Evolutionary conservation across 2,329 filamentous ascomycete species (phyloP).

Genomic region (Trichoderma sp.): DNA sequence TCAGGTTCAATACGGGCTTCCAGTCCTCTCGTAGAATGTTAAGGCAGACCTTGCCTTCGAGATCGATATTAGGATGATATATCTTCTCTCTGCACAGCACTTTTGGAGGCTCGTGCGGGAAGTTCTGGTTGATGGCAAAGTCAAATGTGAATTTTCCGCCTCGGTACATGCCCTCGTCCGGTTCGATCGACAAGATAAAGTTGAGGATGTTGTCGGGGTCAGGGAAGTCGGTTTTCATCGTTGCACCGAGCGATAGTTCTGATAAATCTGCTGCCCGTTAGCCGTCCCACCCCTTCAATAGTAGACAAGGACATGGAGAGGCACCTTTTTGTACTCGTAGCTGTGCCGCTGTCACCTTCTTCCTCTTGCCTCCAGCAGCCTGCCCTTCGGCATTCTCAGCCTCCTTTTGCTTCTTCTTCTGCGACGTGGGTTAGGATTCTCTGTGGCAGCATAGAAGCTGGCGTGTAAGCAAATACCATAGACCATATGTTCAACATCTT

Average conservation of each 20-base stretch:
- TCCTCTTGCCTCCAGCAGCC: conserved; percentile 78
- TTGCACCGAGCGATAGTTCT: conserved; percentile 72
- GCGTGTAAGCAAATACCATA: conserved; percentile 62
- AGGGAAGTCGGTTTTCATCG: conserved; percentile 78
- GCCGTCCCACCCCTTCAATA: not conserved
- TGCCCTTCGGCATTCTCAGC: conserved; percentile 77
- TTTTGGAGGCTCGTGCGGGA: conserved; percentile 95
- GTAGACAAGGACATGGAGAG: not conserved
- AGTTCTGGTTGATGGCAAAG: conserved; percentile 90
- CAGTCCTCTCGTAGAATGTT: conserved; percentile 98
- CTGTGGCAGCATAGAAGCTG: not conserved
- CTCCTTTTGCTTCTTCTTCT: conserved; percentile 97
- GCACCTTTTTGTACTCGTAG: conserved; percentile 92
- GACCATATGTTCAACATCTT: conserved; percentile 99
- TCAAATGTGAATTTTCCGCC: conserved; percentile 83
- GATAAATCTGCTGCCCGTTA: conserved; percentile 60
- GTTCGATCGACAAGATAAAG: conserved; percentile 77
- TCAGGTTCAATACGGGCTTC: conserved; percentile 97
- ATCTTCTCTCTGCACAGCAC: conserved; percentile 98
- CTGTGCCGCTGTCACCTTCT: conserved; percentile 97
- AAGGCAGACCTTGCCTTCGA: conserved; percentile 95
- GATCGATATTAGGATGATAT: conserved; percentile 97
- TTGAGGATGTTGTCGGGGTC: conserved; percentile 83
- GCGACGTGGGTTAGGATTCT: conserved; percentile 27
- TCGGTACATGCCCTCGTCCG: conserved; percentile 86